Conservation (phyloP, 495 filamentous ascomycete genomes). For the Penicillium fimorum region DNA sequence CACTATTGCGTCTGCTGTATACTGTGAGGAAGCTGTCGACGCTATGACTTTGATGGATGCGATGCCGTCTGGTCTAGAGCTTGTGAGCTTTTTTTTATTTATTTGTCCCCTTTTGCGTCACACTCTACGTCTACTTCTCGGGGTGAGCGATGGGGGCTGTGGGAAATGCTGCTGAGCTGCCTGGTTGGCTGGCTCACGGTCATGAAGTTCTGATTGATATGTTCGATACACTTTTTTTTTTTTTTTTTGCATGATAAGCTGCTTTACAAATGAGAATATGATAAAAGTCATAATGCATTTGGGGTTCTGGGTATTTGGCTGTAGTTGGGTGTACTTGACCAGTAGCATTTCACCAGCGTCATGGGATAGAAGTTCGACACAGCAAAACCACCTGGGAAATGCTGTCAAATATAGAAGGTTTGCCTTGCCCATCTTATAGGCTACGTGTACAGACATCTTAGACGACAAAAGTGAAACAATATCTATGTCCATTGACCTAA, state of each 20-base stretch:
- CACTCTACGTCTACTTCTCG: background rate
- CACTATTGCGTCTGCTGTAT: background rate
- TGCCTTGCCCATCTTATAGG: background rate
- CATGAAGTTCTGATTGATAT: conserved; percentile 15
- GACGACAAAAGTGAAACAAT: background rate
- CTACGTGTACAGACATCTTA: background rate
- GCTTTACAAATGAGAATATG: conserved; percentile 2
- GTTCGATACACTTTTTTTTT: conserved; percentile 9
- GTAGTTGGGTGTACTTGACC: background rate
- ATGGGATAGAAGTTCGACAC: background rate
- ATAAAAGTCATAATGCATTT: background rate
- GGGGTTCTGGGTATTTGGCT: background rate
- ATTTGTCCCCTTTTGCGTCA: background rate
- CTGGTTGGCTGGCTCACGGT: conserved; percentile 1
- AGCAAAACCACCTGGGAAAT: background rate
- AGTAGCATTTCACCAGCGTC: background rate
- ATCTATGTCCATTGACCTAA: conserved; percentile 9
- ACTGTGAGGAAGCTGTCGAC: background rate
- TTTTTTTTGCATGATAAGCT: conserved; percentile 9
- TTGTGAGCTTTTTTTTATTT: background rate
- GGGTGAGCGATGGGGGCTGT: background rate
- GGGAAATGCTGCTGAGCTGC: conserved; percentile 5
- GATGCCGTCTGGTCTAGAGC: background rate
- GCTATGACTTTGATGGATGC: background rate
- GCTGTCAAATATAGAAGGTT: background rate